Evolutionary conservation across 2,329 filamentous ascomycete species (phyloP), one percentile per base, ranked within the genome.

Genomic region (Eurotiales sp.): DNA sequence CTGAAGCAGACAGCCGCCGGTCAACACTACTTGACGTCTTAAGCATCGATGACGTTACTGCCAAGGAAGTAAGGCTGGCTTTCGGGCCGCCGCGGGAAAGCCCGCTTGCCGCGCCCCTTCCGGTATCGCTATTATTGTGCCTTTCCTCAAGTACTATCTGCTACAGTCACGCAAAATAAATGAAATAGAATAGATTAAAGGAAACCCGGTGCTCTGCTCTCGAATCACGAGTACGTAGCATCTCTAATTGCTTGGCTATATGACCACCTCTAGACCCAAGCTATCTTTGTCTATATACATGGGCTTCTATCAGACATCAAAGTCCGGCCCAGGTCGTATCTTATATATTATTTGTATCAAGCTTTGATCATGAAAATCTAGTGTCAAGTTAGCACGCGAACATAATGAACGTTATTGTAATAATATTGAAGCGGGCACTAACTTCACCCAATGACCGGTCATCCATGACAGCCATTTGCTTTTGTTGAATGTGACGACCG

Each of bases 361-460:
- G 64, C 56, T 52, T 64, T 64, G 44, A 68, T 56, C 67, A 69
- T 69, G 50, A 70, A 68, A 48, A 70, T 70, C 68, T 70, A 47
- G 8, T 17, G n/a, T 14, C 12, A 46, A 37, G 60, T 52, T 59
- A 60, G 47, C 39, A 50, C 41, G 11, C 23, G 19, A 11, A 17
- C 14, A 21, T 17, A n/a, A 17, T n/a, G n/a, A n/a, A n/a, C n/a
- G n/a, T 32, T 36, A 23, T 50, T 54, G 29, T 25, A 8, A 25
- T 8, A 41, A 8, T n/a, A 17, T n/a, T 22, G 17, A 23, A 17
- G 5, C 27, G 50, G 12, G 32, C n/a, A 63, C 75, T 68, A 73
- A 91, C 88, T 83, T 96, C 90, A 67, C 91, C 92, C 64, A 97
- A 72, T 12, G 90, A 88, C 63, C 86, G 84, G 44, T 85, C 80